Percentiles rank a stretch among this genome's conserved stretches.
Evolutionary conservation across 2,329 filamentous ascomycete species (phyloP).

Genomic region (Mycosphaerella sp.): DNA sequence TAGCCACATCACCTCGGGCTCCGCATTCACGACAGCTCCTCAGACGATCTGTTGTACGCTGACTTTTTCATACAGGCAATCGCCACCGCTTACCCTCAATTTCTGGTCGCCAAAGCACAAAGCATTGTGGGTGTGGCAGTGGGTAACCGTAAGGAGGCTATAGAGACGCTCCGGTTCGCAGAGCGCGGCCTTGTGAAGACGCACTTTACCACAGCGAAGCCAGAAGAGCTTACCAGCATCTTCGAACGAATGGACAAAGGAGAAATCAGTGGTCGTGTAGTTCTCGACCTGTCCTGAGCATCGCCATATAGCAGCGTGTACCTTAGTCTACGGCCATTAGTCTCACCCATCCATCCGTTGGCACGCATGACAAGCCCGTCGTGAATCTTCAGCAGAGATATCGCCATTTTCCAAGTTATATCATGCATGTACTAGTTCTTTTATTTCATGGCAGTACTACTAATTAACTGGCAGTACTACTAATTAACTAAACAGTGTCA

Average conservation of each 20-base stretch:
- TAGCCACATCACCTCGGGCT: no score
- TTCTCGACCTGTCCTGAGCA: constrained; percentile 38
- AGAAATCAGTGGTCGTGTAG: constrained; percentile 44
- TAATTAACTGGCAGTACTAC: no score
- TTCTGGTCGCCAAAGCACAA: constrained; percentile 40
- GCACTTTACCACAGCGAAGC: constrained; percentile 42
- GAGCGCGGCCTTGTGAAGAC: constrained; percentile 43
- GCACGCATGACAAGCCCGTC: background rate
- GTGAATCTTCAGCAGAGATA: background rate
- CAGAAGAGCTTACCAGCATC: constrained; percentile 42
- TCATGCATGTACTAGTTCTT: no score
- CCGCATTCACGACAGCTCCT: no score
- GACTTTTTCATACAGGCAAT: constrained; percentile 31
- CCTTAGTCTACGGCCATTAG: background rate
- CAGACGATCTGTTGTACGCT: background rate
- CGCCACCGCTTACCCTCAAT: constrained; percentile 36
- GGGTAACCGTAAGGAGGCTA: constrained; percentile 43
- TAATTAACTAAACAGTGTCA: no score
- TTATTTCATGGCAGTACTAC: no score
- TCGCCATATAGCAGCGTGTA: background rate
- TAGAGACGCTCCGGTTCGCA: constrained; percentile 46
- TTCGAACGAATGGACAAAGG: constrained; percentile 45
- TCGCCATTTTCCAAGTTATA: no score
- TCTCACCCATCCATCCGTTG: background rate
- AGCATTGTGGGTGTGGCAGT: constrained; percentile 44